phyloP scores from a whole-genome alignment of 148 eudicot genomes.

The Selenicereus undatus region DNA sequence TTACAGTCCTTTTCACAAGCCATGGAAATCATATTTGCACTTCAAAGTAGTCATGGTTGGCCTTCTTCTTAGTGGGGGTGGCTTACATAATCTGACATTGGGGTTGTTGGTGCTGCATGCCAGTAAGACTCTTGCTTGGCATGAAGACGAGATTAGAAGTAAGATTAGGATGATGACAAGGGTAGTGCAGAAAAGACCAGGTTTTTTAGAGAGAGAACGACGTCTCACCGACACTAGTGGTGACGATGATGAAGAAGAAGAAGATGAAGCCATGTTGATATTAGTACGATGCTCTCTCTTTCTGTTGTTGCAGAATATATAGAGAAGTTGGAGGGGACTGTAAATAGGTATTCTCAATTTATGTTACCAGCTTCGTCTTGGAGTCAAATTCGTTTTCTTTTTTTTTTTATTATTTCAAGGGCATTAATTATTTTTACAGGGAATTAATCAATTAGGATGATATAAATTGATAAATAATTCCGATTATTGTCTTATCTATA shows the following conservation, averaged over 20 bases:
- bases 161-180: background rate
- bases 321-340: no score
- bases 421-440: no score
- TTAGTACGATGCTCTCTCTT: background rate
- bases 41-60: background rate
- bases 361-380: background rate
- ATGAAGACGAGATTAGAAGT: background rate
- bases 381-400: background rate
- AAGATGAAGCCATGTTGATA: background rate
- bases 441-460: no score
- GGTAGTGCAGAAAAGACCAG: background rate
- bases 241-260: no score
- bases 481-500: no score
- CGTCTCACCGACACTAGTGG: background rate
- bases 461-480: no score
- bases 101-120: background rate
- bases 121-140: background rate
- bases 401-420: no score
- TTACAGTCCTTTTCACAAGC: conserved; percentile 19
- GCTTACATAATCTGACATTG: background rate
- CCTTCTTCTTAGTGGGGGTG: background rate
- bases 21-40: conserved; percentile 21
- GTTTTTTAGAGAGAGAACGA: background rate
- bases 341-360: no score
- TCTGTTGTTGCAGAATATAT: no score